These are phyloP conservation scores for Quercus wislizeni DNA, from an alignment of 306 rosid species.

Conservation along the genomic window DNA sequence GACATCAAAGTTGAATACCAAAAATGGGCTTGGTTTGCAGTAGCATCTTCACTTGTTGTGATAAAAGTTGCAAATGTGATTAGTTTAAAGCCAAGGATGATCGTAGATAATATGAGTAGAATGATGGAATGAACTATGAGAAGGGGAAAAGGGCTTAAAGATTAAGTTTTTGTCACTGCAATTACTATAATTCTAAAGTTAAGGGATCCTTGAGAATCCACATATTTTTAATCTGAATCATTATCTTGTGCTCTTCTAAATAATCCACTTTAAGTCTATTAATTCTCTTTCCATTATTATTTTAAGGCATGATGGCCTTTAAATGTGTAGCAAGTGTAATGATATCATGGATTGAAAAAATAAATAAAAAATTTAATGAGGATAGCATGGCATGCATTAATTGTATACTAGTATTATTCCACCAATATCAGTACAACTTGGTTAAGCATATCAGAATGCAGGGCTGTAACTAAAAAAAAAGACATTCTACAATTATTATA, in stretches of 20 bases:
- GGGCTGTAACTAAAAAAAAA: not conserved
- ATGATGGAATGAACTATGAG: not conserved
- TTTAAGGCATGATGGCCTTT: too few species aligned
- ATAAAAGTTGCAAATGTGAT: not conserved
- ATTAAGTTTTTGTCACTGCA: not conserved
- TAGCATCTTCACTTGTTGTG: too few species aligned
- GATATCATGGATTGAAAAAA: too few species aligned
- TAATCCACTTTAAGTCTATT: not conserved
- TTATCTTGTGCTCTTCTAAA: not conserved
- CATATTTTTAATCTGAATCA: not conserved
- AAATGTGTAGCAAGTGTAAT: too few species aligned
- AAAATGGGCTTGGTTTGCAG: too few species aligned
- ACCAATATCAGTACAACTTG: too few species aligned
- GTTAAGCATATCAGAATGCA: too few species aligned
- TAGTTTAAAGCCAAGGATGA: not conserved
- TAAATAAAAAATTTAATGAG: too few species aligned
- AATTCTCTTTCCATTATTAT: too few species aligned
- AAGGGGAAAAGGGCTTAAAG: not conserved
- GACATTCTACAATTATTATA: not conserved
- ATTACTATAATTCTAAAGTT: not conserved
- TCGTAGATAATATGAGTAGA: not conserved
- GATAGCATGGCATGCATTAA: too few species aligned
- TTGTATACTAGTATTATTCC: too few species aligned
- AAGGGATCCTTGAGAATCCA: not conserved
- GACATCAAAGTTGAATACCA: too few species aligned